Evolutionary conservation across 352 stramenopile species (phyloP).

Genomic region (Globisporangium splendens): DNA sequence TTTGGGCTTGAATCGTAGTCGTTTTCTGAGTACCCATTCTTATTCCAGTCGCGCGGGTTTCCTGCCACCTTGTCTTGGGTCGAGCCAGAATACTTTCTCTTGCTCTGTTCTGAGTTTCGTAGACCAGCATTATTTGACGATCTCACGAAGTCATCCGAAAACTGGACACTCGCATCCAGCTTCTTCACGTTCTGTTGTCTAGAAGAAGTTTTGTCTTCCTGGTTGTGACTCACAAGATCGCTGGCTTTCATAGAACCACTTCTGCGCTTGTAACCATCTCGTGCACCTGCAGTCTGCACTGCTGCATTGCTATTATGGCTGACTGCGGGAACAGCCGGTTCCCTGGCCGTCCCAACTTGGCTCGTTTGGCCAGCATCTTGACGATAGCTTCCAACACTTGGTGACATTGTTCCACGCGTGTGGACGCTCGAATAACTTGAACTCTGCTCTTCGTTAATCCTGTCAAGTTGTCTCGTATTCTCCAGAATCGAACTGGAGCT

Average conservation of each 20-base stretch:
- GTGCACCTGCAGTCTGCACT: background rate
- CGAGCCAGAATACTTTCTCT: background rate
- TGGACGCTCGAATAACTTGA: background rate
- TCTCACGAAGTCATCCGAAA: background rate
- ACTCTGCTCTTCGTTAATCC: slow-evolving; percentile 1
- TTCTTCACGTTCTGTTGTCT: background rate
- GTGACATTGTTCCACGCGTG: background rate
- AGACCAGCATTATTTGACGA: background rate
- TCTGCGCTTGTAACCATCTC: background rate
- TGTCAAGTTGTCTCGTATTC: background rate
- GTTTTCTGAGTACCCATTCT: background rate
- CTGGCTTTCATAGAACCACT: background rate
- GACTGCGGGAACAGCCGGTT: background rate
- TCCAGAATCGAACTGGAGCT: background rate
- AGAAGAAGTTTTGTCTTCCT: background rate
- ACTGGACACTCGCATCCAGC: background rate
- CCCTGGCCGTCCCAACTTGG: background rate
- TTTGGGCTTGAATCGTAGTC: background rate
- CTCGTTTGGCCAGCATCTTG: background rate
- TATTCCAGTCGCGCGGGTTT: background rate
- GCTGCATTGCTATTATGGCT: background rate
- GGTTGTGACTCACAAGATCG: background rate
- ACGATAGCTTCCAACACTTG: background rate
- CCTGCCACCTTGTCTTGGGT: background rate
- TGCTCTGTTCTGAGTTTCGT: background rate